phyloP scores from a whole-genome alignment of 2,329 filamentous ascomycete genomes.

The Fusarium anthophilum region DNA sequence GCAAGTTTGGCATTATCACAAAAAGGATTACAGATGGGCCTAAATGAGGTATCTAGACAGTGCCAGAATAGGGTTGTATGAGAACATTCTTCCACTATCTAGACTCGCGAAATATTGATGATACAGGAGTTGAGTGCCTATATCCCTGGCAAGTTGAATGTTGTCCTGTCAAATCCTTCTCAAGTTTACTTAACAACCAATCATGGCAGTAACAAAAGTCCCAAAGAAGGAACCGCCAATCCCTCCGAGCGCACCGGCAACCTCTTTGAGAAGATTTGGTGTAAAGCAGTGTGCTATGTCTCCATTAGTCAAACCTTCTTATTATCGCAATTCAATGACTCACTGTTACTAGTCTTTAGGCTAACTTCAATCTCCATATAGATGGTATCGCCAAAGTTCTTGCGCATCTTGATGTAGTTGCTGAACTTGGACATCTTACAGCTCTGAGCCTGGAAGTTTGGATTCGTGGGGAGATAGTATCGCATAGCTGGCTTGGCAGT shows the following conservation, averaged over 20 bases:
- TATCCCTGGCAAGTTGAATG: not conserved
- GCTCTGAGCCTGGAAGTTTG: not conserved
- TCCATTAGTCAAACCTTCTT: not conserved
- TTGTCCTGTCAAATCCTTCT: rapidly evolving
- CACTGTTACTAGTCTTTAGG: not conserved
- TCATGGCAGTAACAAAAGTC: not conserved
- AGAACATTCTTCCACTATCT: not conserved
- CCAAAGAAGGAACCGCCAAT: not conserved
- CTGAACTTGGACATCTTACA: not conserved
- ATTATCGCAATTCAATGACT: not conserved
- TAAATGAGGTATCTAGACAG: rapidly evolving
- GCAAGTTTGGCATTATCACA: not conserved
- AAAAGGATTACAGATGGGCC: not conserved
- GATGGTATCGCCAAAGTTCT: not conserved
- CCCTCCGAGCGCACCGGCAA: not conserved
- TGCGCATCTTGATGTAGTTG: not conserved
- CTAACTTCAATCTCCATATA: not conserved
- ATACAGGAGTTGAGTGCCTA: not conserved
- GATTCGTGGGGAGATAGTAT: not conserved
- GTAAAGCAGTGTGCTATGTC: not conserved
- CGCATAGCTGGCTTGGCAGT: not conserved
- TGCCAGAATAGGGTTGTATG: rapidly evolving
- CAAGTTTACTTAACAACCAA: not conserved
- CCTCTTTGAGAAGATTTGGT: not conserved
- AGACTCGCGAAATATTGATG: rapidly evolving